These are phyloP conservation scores for Wickerhamiella allomyrinae DNA, from an alignment of 805 yeast species.

Conservation along the genomic window DNA sequence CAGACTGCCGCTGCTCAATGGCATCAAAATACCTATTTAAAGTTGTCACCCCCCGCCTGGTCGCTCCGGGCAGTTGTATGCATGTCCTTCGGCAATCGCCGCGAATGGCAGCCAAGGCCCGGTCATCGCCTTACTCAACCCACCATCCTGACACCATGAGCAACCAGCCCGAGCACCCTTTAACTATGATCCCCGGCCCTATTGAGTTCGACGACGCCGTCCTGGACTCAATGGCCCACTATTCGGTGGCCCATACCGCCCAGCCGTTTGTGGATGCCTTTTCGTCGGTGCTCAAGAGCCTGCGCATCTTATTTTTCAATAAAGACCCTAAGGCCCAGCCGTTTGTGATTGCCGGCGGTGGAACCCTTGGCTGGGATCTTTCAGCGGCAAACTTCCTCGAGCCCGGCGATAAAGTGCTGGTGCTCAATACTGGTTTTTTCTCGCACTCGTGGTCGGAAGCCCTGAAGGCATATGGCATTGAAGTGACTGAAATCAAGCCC, in stretches of 20 bases:
- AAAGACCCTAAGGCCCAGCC: slow-evolving; percentile 58
- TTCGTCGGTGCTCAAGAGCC: slow-evolving; percentile 48
- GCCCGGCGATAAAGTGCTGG: slow-evolving; percentile 55
- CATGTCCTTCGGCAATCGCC: not conserved
- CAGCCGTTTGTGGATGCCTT: slow-evolving; percentile 69
- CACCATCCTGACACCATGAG: slow-evolving; percentile 24
- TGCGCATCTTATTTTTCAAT: slow-evolving; percentile 64
- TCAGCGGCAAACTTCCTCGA: slow-evolving; percentile 61
- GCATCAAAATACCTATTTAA: too few relatives aligned
- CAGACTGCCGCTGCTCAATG: too few relatives aligned
- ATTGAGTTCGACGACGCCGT: slow-evolving; percentile 72
- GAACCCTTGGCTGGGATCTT: slow-evolving; percentile 92
- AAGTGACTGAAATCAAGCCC: slow-evolving; percentile 61
- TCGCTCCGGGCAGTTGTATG: too few relatives aligned
- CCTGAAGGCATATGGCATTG: slow-evolving; percentile 54
- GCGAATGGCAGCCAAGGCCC: not conserved
- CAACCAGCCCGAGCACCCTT: slow-evolving; percentile 24
- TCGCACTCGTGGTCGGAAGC: slow-evolving; percentile 71
- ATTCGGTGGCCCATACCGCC: slow-evolving; percentile 80
- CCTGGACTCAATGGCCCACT: slow-evolving; percentile 63
- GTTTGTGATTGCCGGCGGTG: slow-evolving; percentile 74
- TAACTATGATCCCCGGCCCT: slow-evolving; percentile 71
- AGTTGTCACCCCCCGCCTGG: too few relatives aligned
- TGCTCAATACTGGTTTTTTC: slow-evolving; percentile 80
- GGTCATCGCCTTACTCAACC: slow-evolving; percentile 17